These are phyloP conservation scores for Aspergillus brunneoviolaceus DNA, from an alignment of 2,329 filamentous ascomycete genomes.

Conservation along the genomic window DNA sequence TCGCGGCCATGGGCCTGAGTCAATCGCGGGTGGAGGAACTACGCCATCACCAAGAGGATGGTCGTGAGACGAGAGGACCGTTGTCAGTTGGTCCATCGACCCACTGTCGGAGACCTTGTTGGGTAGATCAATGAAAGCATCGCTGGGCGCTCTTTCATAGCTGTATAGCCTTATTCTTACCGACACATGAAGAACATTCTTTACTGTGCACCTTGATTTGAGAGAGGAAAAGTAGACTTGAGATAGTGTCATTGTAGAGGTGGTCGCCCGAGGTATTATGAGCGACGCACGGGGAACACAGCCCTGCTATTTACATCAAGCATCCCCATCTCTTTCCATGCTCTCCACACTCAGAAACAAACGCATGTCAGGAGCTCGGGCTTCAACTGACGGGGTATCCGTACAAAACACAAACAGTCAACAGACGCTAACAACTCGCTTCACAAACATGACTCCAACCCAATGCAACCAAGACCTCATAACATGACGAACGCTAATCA, in stretches of 20 bases:
- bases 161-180: not conserved
- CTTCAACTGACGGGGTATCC: slow-evolving; percentile 26
- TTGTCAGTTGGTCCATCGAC: not conserved
- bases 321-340: not conserved
- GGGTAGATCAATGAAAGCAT: not conserved
- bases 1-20: not conserved
- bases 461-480: not conserved
- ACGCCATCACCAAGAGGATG: not conserved
- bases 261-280: not conserved
- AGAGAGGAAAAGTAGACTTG: not conserved
- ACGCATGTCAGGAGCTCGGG: slow-evolving; percentile 21
- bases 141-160: not conserved
- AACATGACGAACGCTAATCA: not conserved
- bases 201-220: not conserved
- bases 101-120: not conserved
- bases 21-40: not conserved
- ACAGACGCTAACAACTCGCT: not conserved
- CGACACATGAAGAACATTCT: not conserved
- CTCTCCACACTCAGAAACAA: not conserved
- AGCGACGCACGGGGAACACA: not conserved
- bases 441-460: not conserved
- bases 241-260: not conserved
- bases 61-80: not conserved
- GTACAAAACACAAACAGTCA: slow-evolving; percentile 2
- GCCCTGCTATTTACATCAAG: not conserved